These are phyloP conservation scores for Lachnellula arida DNA, from an alignment of 2,329 filamentous ascomycete genomes.

Conservation along the genomic window DNA sequence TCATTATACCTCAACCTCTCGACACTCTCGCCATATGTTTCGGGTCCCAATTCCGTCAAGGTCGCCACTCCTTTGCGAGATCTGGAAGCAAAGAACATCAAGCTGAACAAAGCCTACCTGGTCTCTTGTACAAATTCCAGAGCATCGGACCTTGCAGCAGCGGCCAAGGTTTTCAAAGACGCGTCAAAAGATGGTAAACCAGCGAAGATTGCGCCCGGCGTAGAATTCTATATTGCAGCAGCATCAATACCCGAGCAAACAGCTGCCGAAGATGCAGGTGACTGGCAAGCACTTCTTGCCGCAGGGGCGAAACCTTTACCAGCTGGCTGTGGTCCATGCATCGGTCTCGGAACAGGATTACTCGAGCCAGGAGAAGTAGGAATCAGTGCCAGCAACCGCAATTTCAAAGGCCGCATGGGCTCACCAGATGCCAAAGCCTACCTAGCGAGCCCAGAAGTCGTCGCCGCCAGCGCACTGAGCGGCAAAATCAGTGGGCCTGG, in stretches of 20 bases:
- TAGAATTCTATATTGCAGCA: slow-evolving; percentile 85
- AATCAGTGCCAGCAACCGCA: slow-evolving; percentile 78
- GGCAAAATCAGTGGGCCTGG: slow-evolving; percentile 73
- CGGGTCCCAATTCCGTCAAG: slow-evolving; percentile 90
- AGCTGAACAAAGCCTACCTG: slow-evolving; percentile 78
- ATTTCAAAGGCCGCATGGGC: slow-evolving; percentile 91
- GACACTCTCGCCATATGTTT: slow-evolving; percentile 76
- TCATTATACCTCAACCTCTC: slow-evolving; percentile 75
- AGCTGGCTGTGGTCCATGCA: slow-evolving; percentile 77
- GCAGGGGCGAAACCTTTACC: slow-evolving; percentile 72
- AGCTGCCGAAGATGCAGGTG: slow-evolving; percentile 71
- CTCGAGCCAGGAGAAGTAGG: slow-evolving; percentile 83
- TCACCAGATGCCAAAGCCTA: slow-evolving; percentile 76
- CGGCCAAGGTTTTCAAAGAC: slow-evolving; percentile 80
- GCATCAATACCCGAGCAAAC: slow-evolving; percentile 76
- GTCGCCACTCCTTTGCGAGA: slow-evolving; percentile 72
- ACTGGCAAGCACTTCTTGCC: slow-evolving; percentile 78
- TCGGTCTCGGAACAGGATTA: slow-evolving; percentile 73
- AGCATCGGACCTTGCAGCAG: slow-evolving; percentile 73
- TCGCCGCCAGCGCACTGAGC: slow-evolving; percentile 78
- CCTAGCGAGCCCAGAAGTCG: slow-evolving; percentile 82
- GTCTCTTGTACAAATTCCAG: slow-evolving; percentile 88
- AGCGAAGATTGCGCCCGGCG: slow-evolving; percentile 68
- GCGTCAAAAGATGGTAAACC: slow-evolving; percentile 58
- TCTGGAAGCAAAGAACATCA: slow-evolving; percentile 69